Evolutionary conservation across 352 stramenopile species (phyloP).

Genomic region (Phytophthora citrophthora): DNA sequence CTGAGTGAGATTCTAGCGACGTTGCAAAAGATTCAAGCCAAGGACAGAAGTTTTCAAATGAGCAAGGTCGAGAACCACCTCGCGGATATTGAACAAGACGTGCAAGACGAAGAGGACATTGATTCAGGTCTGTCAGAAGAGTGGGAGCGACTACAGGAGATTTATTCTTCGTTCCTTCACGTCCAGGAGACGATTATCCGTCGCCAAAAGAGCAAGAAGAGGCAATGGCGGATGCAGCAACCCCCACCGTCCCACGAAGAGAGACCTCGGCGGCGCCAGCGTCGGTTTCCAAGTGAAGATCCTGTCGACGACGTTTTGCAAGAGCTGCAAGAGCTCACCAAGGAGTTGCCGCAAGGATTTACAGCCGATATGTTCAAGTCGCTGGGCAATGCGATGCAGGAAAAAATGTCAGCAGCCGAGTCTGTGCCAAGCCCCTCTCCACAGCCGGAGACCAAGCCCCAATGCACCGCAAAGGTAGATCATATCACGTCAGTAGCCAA

Average conservation of each 20-base stretch:
- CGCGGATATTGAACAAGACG: conserved; percentile 31
- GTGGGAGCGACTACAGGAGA: conserved; percentile 42
- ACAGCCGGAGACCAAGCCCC: conserved; percentile 15
- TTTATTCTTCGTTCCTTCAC: conserved; percentile 50
- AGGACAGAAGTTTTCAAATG: conserved; percentile 36
- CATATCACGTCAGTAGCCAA: conserved; percentile 9
- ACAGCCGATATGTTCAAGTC: conserved; percentile 70
- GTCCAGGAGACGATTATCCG: conserved; percentile 47
- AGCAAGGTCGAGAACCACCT: conserved; percentile 38
- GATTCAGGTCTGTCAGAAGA: conserved; percentile 24
- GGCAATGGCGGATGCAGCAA: conserved; percentile 28
- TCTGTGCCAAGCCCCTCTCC: conserved; percentile 17
- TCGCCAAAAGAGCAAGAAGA: conserved; percentile 25
- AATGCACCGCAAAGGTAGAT: neutral
- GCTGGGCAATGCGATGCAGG: conserved; percentile 58
- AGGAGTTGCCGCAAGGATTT: conserved; percentile 56
- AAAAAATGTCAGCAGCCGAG: conserved; percentile 25
- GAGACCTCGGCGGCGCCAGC: conserved; percentile 11
- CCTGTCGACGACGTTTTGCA: conserved; percentile 36
- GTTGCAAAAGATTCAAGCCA: conserved; percentile 41
- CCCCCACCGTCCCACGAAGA: conserved; percentile 20
- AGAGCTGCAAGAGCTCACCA: conserved; percentile 46
- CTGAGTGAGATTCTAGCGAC: conserved; percentile 45
- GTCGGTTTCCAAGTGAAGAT: conserved; percentile 29
- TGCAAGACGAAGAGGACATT: conserved; percentile 28